Evolutionary conservation across 331 rosid genomes (phyloP).

Genomic region (Cucumis variabilis): DNA sequence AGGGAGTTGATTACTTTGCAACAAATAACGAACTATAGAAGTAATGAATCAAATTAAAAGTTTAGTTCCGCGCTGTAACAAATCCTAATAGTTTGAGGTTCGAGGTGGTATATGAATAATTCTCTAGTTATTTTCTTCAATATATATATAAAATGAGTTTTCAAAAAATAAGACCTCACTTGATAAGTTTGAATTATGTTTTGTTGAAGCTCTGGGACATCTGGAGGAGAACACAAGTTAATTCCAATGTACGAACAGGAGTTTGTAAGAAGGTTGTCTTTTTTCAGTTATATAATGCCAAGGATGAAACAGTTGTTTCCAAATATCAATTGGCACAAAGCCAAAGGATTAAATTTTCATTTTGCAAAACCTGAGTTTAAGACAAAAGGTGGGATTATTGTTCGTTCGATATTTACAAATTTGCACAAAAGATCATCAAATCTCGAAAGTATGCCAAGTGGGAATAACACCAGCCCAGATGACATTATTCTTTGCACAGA

Average conservation of each 20-base stretch:
- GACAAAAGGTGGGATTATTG: constrained; percentile 34
- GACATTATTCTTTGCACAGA: not conserved
- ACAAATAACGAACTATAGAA: too few relatives aligned
- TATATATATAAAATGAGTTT: too few relatives aligned
- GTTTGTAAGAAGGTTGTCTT: constrained; percentile 43
- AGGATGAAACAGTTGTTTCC: constrained; percentile 60
- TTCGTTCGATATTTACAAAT: not conserved
- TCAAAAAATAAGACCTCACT: too few relatives aligned
- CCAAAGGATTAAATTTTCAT: constrained; percentile 60
- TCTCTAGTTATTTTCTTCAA: too few relatives aligned
- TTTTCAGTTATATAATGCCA: constrained; percentile 58
- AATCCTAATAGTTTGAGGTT: too few relatives aligned
- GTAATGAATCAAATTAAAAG: too few relatives aligned
- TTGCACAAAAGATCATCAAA: not conserved
- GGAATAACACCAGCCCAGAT: not conserved
- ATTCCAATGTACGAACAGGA: constrained; percentile 70
- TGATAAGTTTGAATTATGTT: not conserved
- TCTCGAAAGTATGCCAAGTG: not conserved
- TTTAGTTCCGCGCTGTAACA: too few relatives aligned
- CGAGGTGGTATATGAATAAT: too few relatives aligned
- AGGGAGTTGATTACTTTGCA: too few relatives aligned
- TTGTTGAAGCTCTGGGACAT: constrained; percentile 60
- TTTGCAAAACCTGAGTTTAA: constrained; percentile 55
- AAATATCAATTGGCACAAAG: constrained; percentile 41
- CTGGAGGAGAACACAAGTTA: constrained; percentile 65